Conservation (phyloP, 768 basidiomycete species). For the Psilocybe tampanensis region DNA sequence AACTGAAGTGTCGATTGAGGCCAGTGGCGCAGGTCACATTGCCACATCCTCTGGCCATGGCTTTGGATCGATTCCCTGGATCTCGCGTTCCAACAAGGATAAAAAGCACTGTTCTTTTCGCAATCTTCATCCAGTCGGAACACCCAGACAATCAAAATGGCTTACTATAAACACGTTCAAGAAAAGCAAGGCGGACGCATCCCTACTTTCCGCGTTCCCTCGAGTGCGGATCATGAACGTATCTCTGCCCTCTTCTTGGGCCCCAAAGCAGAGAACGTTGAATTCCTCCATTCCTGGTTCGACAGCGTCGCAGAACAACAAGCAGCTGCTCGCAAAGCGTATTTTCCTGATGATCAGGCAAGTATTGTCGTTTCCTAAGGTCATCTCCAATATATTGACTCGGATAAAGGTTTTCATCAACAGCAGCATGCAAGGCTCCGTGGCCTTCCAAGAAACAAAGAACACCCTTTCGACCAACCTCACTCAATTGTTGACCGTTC, state of each 20-base stretch:
- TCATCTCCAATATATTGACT: background rate
- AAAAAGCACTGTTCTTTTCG: too few species aligned
- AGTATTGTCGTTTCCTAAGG: background rate
- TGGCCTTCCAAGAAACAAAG: background rate
- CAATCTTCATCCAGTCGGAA: too few species aligned
- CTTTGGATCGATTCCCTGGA: too few species aligned
- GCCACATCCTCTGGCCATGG: background rate
- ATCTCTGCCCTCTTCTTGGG: background rate
- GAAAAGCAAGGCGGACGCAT: background rate
- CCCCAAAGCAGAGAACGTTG: background rate
- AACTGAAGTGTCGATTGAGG: background rate
- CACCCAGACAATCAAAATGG: too few species aligned
- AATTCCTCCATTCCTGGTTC: background rate
- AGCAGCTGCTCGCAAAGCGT: background rate
- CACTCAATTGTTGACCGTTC: background rate
- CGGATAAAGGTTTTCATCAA: background rate
- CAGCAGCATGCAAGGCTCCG: background rate
- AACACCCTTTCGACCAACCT: background rate
- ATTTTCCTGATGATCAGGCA: background rate
- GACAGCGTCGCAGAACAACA: background rate
- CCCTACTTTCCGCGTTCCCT: background rate
- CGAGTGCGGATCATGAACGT: constrained; percentile 1
- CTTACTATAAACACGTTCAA: too few species aligned
- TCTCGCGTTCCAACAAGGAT: too few species aligned
- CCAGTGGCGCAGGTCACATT: background rate